Conservation (phyloP, 2,329 filamentous ascomycete species). For the Biscogniauxia mediterranea region DNA sequence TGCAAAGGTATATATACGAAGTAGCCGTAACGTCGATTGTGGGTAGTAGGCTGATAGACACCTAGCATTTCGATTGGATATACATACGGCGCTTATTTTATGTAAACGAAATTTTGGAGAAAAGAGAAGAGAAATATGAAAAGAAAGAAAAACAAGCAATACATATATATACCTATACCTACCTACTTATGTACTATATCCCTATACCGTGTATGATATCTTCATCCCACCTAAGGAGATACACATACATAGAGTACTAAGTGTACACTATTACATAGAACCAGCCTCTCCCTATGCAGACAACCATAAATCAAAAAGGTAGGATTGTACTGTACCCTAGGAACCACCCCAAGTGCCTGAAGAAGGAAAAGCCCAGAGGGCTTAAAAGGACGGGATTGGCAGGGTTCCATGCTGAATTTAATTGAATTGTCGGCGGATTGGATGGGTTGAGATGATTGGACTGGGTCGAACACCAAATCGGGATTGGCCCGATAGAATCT, state of each 20-base stretch:
- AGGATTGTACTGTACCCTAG: too few relatives aligned
- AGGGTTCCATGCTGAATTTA: conserved; percentile 2
- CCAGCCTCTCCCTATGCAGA: too few relatives aligned
- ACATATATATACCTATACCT: too few relatives aligned
- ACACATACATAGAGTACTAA: too few relatives aligned
- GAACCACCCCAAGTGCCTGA: too few relatives aligned
- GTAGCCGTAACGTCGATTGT: neutral
- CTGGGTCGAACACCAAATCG: conserved; percentile 2
- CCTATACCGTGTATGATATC: too few relatives aligned
- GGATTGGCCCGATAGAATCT: conserved; percentile 17
- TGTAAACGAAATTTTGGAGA: neutral
- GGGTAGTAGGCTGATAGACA: neutral
- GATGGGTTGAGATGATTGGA: conserved; percentile 14
- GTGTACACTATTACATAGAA: too few relatives aligned
- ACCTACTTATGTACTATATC: too few relatives aligned
- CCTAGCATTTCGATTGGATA: neutral
- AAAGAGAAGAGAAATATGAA: neutral
- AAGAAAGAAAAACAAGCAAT: neutral
- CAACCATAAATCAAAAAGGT: too few relatives aligned
- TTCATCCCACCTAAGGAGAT: too few relatives aligned
- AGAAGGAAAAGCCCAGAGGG: neutral
- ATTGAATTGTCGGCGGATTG: conserved; percentile 10
- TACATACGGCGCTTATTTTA: neutral
- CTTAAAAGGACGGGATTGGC: neutral
- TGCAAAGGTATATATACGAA: too few relatives aligned